Evolutionary conservation across 441 rosid genomes (phyloP).

Genomic region (Isatis lusitanica): DNA sequence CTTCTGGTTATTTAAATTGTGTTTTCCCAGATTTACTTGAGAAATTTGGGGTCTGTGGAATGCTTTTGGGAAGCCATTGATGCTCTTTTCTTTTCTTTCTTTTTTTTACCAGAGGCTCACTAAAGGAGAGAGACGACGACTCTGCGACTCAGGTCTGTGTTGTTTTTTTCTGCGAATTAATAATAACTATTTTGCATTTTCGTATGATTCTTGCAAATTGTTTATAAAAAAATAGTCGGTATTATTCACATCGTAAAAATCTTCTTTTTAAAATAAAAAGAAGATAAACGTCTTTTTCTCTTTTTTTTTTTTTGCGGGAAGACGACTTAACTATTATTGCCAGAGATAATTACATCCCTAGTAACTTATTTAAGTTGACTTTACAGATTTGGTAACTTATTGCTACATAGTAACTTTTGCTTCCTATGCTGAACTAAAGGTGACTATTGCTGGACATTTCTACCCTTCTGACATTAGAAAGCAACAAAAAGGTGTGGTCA

Average conservation of each 20-base stretch:
- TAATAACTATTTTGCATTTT: conserved; percentile 12
- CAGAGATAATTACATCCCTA: too few species aligned
- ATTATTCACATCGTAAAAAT: neutral
- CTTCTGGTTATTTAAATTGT: conserved; percentile 1
- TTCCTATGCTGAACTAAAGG: too few species aligned
- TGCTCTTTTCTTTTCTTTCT: neutral
- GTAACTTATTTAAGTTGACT: too few species aligned
- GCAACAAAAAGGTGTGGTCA: too few species aligned
- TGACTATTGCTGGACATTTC: too few species aligned
- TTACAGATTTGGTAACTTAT: too few species aligned
- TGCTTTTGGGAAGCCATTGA: conserved; percentile 15
- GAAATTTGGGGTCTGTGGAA: neutral
- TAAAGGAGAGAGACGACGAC: conserved; percentile 11
- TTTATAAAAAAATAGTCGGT: neutral
- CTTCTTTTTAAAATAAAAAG: neutral
- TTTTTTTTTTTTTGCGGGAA: neutral
- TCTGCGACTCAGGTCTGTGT: conserved; percentile 4
- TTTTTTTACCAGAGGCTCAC: conserved; percentile 2
- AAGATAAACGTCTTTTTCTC: too few species aligned
- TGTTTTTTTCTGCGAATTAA: neutral
- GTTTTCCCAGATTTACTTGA: conserved; percentile 9
- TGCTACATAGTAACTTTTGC: too few species aligned
- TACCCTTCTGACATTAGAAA: too few species aligned
- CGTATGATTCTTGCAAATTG: neutral
- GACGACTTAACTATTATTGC: neutral